Evolutionary conservation across 306 rosid genomes (phyloP), one percentile per base, ranked within the genome.

Genomic region (Senna tora): DNA sequence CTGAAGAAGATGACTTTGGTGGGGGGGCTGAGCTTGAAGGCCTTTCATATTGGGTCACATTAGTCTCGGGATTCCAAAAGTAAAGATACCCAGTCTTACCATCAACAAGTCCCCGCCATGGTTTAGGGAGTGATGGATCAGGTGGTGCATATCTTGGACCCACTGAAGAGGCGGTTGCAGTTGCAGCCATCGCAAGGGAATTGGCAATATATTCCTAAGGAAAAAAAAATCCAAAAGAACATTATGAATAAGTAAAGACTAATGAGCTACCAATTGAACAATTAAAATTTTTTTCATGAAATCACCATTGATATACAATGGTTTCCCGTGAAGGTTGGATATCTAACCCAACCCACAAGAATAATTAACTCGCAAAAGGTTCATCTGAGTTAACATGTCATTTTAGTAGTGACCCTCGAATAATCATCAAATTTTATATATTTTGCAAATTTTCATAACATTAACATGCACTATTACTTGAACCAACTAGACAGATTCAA

Each of bases 21-120:
- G 17, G 84, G 63, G 84, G 79, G 43, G 84, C 84, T 51, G 90
- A 41, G 69, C 75, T 65, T 0, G 80, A 62, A 49, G 99, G 99
- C 79, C 90, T 88, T 76, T 95, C 99, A 17, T 95, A 95, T 71
- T 95, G 99, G 30, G 99, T 95, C 15, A 90, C 89, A 84, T 95
- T 95, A 39, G 99, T 95, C 84, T 85, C 99, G 0, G 99, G 99
- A 80, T 95, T 95, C 99, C 99, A 95, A 73, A 89, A 95, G 88
- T 95, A 95, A 30, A 95, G 93, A 77, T 89, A 95, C 57, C 99
- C 99, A 5, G 99, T 95, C 86, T 91, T 95, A 7, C 99, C 99
- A 84, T 95, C 99, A 67, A 95, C 97, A 41, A 95, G 93, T 65
- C 99, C 99, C 58, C 74, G 77, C 99, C 99, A 95, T 21, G 99